These are phyloP conservation scores for Neospermospora avenae DNA, from an alignment of 2,329 filamentous ascomycete genomes.

Conservation along the genomic window DNA sequence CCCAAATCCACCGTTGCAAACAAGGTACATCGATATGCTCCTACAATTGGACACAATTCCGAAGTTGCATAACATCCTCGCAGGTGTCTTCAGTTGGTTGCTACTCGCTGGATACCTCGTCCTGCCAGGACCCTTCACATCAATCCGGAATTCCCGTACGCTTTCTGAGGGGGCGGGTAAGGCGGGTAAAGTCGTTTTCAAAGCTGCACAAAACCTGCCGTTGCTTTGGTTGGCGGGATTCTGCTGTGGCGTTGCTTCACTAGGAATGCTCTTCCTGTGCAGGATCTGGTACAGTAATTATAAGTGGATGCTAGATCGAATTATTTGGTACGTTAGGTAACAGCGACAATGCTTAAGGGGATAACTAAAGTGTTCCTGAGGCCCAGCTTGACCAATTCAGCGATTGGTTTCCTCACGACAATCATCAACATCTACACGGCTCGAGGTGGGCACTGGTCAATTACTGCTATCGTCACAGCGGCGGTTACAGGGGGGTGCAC, in stretches of 20 bases:
- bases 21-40: conserved; percentile 15
- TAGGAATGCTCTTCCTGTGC: conserved; percentile 10
- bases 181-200: conserved; percentile 16
- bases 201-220: conserved; percentile 16
- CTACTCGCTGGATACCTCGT: conserved; percentile 21
- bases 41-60: conserved; percentile 16
- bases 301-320: conserved; percentile 12
- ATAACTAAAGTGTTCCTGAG: conserved; percentile 9
- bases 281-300: conserved; percentile 19
- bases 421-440: conserved; percentile 22
- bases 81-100: conserved; percentile 18
- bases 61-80: conserved; percentile 14
- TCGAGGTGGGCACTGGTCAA: conserved; percentile 14
- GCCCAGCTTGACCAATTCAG: conserved; percentile 18
- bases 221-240: conserved; percentile 13
- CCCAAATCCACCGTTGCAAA: too few species aligned
- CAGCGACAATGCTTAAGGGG: background rate
- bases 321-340: conserved; percentile 13
- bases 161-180: conserved; percentile 16
- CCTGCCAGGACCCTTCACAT: conserved; percentile 16
- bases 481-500: conserved; percentile 7
- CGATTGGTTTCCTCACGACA: conserved; percentile 16
- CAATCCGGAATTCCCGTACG: conserved; percentile 17
- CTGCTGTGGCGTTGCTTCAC: conserved; percentile 11
- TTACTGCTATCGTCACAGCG: conserved; percentile 18